Evolutionary conservation across 192 early-diverging fungal species (phyloP), one percentile per base, ranked within the genome.

Genomic region (Backusella circina): DNA sequence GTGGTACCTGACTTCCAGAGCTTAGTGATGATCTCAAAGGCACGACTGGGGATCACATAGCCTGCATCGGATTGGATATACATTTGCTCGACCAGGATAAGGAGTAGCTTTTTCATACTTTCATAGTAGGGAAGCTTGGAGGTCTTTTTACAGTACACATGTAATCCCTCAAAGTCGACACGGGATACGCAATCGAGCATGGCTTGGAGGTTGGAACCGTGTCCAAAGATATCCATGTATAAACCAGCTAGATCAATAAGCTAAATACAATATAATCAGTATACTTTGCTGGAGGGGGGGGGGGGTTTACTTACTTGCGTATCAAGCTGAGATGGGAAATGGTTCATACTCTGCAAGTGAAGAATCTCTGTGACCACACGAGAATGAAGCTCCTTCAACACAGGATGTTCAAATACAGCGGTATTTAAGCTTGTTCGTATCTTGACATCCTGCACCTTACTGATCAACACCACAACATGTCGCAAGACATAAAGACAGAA

Each of bases 11-110:
- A 41, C 5, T 74, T 64, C 73, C 73, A 74, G n/a, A 74, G 12
- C n/a, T 66, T 23, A 1, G 73, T 74, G 28, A 74, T 74, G n/a
- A 74, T 65, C n/a, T 61, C 38, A 74, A 74, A 74, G n/a, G 73
- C 61, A 31, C 41, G 36, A 36, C 61, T 74, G 1, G 73, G 73
- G 61, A 74, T 74, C 0, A 28, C 9, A 9, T 65, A 74, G 41
- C 65, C 61, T 8, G 36, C 10, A 33, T 54, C 30, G 5, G 21
- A 41, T 16, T 33, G 21, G 13, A 36, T 36, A 26, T 64, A 31
- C 38, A 74, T 64, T 31, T 67, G 28, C 28, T 64, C 64, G 5
- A 74, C 64, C 8, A 66, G 26, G 0, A 65, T 39, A 41, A 74
- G 21, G 3, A 74, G 50, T 18, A 74, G 10, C 31, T 41, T 64